phyloP scores from a whole-genome alignment of 345 rosid species.

The Camelina hispida region DNA sequence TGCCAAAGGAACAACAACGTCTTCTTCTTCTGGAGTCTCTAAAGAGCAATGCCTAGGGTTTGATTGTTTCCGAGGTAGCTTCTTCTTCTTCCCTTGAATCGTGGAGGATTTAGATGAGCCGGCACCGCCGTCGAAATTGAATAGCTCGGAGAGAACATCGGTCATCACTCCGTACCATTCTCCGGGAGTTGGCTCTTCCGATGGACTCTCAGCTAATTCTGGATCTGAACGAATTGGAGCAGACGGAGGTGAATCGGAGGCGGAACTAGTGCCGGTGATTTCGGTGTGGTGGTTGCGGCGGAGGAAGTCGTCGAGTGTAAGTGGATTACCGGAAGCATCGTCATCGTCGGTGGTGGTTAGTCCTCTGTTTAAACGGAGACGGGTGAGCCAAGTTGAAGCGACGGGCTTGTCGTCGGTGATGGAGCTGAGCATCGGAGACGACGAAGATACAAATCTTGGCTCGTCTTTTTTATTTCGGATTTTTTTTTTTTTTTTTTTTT shows the following conservation, averaged over 20 bases:
- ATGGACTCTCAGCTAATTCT: constrained; percentile 28
- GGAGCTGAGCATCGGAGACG: constrained; percentile 70
- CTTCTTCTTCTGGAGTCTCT: constrained; percentile 31
- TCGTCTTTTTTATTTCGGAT: neutral
- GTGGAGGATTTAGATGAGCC: constrained; percentile 29
- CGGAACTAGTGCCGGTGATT: constrained; percentile 16
- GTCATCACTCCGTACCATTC: constrained; percentile 71
- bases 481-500: neutral
- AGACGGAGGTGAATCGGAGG: constrained; percentile 50
- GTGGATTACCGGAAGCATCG: constrained; percentile 48
- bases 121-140: constrained; percentile 53
- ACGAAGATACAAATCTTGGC: constrained; percentile 18
- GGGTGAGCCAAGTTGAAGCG: constrained; percentile 80
- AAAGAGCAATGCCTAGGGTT: constrained; percentile 70
- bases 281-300: constrained; percentile 38
- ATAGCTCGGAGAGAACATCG: constrained; percentile 82
- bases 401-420: constrained; percentile 56
- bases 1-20: neutral
- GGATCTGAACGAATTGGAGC: constrained; percentile 51
- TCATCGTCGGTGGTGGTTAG: constrained; percentile 59
- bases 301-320: constrained; percentile 68
- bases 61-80: constrained; percentile 70
- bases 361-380: constrained; percentile 86
- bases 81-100: constrained; percentile 56
- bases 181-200: constrained; percentile 21